Evolutionary conservation across 2,329 filamentous ascomycete genomes (phyloP).

Genomic region (Ophiocordyceps australis): DNA sequence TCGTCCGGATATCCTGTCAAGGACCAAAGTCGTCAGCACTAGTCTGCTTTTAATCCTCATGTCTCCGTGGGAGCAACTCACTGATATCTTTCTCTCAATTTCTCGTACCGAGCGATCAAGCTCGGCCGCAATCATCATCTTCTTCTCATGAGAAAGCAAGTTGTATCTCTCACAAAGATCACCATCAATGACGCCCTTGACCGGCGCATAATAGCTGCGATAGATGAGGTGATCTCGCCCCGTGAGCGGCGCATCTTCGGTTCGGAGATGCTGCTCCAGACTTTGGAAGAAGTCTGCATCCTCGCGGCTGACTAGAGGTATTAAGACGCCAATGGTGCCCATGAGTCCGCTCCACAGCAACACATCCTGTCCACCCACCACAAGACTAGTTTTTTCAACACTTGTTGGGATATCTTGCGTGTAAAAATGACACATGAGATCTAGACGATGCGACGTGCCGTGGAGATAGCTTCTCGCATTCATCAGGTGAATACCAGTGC

Average conservation of each 20-base stretch:
- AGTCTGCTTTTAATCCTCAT: too few relatives aligned
- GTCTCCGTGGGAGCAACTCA: too few relatives aligned
- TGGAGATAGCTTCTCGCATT: constrained; percentile 84
- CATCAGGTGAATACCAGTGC: constrained; percentile 74
- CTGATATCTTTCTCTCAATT: constrained; percentile 89
- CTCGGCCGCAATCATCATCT: constrained; percentile 87
- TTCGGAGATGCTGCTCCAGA: constrained; percentile 72
- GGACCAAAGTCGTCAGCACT: too few relatives aligned
- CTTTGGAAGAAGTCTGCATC: constrained; percentile 97
- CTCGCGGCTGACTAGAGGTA: constrained; percentile 81
- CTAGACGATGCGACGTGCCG: constrained; percentile 69
- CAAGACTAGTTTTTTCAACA: constrained; percentile 73
- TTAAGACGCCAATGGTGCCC: constrained; percentile 81
- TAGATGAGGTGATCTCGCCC: constrained; percentile 94
- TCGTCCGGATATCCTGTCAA: constrained; percentile 39
- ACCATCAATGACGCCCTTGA: constrained; percentile 92
- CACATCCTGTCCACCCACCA: constrained; percentile 81
- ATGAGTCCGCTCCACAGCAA: constrained; percentile 89
- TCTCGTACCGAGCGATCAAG: constrained; percentile 79
- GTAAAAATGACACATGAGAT: constrained; percentile 76
- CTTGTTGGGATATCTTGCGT: constrained; percentile 84
- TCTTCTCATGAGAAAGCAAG: constrained; percentile 69
- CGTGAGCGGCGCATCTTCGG: constrained; percentile 71
- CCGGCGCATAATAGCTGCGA: constrained; percentile 85
- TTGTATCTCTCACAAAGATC: constrained; percentile 90